A percentile compares a stretch with the other conserved stretches of the same genome.
phyloP scores from a whole-genome alignment of 306 rosid species.

The Gleditsia sinensis region DNA sequence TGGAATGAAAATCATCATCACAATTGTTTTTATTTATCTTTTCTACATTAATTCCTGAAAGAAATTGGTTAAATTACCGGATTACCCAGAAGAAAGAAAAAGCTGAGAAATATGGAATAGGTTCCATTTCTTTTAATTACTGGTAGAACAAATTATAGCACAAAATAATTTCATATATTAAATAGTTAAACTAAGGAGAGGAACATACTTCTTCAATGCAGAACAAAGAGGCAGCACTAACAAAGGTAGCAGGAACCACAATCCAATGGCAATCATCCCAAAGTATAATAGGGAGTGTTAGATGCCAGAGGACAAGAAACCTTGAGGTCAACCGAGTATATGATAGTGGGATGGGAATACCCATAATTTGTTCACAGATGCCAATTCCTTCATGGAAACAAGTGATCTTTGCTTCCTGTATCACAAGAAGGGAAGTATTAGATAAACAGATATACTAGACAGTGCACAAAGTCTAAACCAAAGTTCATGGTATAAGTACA shows the following conservation, averaged over 20 bases:
- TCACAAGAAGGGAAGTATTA: constrained; percentile 22
- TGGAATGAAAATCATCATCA: constrained; percentile 12
- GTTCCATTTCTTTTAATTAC: not conserved
- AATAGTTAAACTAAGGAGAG: constrained; percentile 12
- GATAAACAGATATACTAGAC: not conserved
- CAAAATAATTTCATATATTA: constrained; percentile 15
- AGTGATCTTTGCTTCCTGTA: constrained; percentile 75
- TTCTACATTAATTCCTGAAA: not conserved
- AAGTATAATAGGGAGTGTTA: constrained; percentile 87
- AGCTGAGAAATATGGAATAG: not conserved
- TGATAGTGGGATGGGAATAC: constrained; percentile 90
- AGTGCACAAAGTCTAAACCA: not conserved
- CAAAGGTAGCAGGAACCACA: constrained; percentile 90
- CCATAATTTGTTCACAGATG: constrained; percentile 81
- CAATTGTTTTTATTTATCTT: constrained; percentile 11
- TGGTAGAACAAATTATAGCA: constrained; percentile 23
- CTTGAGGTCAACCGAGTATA: constrained; percentile 95
- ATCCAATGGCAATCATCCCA: constrained; percentile 98
- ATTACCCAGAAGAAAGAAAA: constrained; percentile 11
- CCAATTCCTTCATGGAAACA: constrained; percentile 91
- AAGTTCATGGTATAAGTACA: not conserved
- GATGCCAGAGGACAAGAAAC: constrained; percentile 87
- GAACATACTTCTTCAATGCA: constrained; percentile 87
- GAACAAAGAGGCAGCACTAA: constrained; percentile 93
- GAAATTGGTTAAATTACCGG: not conserved